Base-by-base conservation (phyloP, 202 grass and related monocot genomes). In the Schoenoplectus triqueter region DNA sequence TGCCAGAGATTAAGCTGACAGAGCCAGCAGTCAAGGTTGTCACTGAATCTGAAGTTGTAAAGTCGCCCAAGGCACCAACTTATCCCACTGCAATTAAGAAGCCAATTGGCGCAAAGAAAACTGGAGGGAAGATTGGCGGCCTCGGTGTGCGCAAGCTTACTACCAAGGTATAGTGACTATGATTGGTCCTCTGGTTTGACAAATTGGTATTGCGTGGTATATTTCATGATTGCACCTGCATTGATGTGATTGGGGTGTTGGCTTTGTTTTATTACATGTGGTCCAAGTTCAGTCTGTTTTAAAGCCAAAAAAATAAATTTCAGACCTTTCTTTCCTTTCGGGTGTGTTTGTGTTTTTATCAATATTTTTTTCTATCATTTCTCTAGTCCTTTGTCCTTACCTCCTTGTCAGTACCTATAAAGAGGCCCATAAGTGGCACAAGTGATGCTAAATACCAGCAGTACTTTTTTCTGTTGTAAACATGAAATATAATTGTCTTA, bases 101-200 rank as follows among this genome's bases (percentile, higher is more conserved):
- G 81, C 64, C 91, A 3, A 90, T 94, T 73, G 90, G 75, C 82
- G 82, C 86, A 64, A 99, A 92, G 87, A 99, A 96, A 81, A 82
- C 87, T 83, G 96, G 86, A 86, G 90, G 64, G 70, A 98, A 98
- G 81, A 89, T 87, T 55, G 91, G 89, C 67, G 95, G 95, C 50
- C 96, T 99, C 86, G 93, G 96, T 87, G 96, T 90, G 2, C 87
- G 84, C 79, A 99, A 99, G 89, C 93, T 99, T 81, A 94, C 90
- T 22, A 90, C 91, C 76, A 99, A 99, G 89, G 96, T 99, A 86
- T 56, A 21, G 44, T 77, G 49, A 80, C 9, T 69, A 31, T 31
- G 31, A 22, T 73, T 57, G 75, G 2, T 46, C 13, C 56, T 70
- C 15, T 6, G 42, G 18, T 84, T 4, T 78, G 22, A 63, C 50